Conservation (phyloP, 306 rosid genomes). For the Rubus parviflorus region DNA sequence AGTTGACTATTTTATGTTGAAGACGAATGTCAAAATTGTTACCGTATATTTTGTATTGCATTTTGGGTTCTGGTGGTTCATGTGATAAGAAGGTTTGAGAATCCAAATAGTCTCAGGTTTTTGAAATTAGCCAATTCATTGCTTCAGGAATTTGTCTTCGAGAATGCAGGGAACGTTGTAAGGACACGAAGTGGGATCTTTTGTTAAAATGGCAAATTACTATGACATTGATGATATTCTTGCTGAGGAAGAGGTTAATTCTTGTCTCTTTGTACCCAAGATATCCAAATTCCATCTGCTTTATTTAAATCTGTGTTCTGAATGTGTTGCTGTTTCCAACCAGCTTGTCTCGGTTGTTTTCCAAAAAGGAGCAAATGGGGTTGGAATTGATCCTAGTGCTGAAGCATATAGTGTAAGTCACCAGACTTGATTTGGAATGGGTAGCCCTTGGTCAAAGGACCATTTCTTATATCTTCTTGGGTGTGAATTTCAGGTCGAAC, state of each 20-base stretch:
- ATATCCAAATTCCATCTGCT: background rate
- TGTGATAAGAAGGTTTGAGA: conserved; percentile 3
- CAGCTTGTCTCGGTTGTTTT: conserved; percentile 71
- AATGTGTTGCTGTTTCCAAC: conserved; percentile 20
- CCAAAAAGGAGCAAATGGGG: conserved; percentile 79
- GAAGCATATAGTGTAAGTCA: conserved; percentile 67
- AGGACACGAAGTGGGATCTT: conserved; percentile 23
- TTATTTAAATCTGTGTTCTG: conserved; percentile 19
- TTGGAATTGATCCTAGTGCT: conserved; percentile 85
- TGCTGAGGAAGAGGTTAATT: conserved; percentile 73
- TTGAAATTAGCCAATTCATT: conserved; percentile 9
- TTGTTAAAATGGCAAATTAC: conserved; percentile 59
- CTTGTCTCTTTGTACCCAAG: background rate
- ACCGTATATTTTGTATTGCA: background rate
- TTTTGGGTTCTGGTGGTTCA: conserved; percentile 11
- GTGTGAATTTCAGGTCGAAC: conserved; percentile 69
- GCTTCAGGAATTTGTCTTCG: conserved; percentile 17
- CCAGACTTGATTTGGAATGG: conserved; percentile 4
- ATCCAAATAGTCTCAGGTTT: conserved; percentile 14
- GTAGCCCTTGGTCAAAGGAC: conserved; percentile 13
- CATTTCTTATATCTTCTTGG: conserved; percentile 29
- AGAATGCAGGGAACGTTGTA: conserved; percentile 31
- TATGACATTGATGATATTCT: conserved; percentile 82
- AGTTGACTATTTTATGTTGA: background rate
- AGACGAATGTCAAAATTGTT: background rate